Percentiles rank a stretch among this genome's conserved stretches.
Evolutionary conservation across 257 asterid species (phyloP).

Genomic region (Ilex asprella): DNA sequence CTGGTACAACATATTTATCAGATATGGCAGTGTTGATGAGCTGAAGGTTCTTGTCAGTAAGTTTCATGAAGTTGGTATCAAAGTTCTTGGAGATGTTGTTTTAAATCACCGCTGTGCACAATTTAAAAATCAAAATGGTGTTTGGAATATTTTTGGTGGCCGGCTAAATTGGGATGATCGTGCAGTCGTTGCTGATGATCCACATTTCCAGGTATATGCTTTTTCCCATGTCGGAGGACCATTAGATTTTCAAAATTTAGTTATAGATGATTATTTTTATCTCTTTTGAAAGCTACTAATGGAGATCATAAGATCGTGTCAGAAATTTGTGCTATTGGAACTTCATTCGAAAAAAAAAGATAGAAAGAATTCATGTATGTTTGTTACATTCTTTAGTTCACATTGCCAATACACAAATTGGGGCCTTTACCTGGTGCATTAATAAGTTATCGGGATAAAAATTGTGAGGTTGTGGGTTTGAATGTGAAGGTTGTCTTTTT

Average conservation of each 20-base stretch:
- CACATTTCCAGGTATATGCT: constrained; percentile 84
- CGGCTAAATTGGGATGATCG: constrained; percentile 94
- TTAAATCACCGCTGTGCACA: constrained; percentile 93
- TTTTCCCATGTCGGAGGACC: constrained; percentile 6
- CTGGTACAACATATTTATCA: constrained; percentile 11
- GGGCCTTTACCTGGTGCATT: too few relatives aligned
- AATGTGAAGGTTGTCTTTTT: too few relatives aligned
- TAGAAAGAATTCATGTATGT: too few relatives aligned
- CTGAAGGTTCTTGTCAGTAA: constrained; percentile 61
- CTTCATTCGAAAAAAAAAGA: too few relatives aligned
- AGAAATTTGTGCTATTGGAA: too few relatives aligned
- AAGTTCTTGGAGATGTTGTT: constrained; percentile 89
- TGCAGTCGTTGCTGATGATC: constrained; percentile 96
- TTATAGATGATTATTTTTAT: too few relatives aligned
- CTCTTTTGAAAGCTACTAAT: background rate
- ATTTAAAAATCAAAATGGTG: constrained; percentile 62
- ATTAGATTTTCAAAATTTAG: too few relatives aligned
- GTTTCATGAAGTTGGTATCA: constrained; percentile 68
- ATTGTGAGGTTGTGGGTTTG: too few relatives aligned
- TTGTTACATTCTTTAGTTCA: too few relatives aligned
- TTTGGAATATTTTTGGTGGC: constrained; percentile 97
- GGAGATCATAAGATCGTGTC: background rate
- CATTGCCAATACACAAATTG: too few relatives aligned
- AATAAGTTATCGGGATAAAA: too few relatives aligned
- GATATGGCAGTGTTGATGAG: constrained; percentile 81